A percentile compares a stretch with the other conserved stretches of the same genome.
These are phyloP conservation scores for Moringa oleifera DNA, from an alignment of 345 rosid species.

Conservation along the genomic window DNA sequence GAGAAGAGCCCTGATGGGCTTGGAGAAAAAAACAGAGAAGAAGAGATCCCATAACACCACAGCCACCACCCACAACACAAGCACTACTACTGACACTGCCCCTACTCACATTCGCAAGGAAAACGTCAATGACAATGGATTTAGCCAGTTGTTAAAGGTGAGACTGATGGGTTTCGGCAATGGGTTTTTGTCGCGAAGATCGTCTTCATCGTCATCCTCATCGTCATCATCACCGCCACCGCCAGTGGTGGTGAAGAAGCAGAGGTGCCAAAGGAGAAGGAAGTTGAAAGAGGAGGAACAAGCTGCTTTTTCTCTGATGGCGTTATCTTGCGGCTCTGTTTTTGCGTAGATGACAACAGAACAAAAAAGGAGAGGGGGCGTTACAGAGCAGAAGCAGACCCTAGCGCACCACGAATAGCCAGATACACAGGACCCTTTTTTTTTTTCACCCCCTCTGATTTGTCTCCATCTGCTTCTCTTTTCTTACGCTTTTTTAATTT, in stretches of 20 bases:
- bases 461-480: too few relatives aligned
- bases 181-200: slow-evolving; percentile 28
- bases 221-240: slow-evolving; percentile 1
- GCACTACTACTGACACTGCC: not conserved
- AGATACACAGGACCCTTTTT: too few relatives aligned
- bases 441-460: too few relatives aligned
- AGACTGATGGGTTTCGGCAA: slow-evolving; percentile 31
- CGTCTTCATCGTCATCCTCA: slow-evolving; percentile 11
- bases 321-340: slow-evolving; percentile 63
- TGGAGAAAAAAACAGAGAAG: slow-evolving; percentile 22
- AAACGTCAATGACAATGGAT: slow-evolving; percentile 10
- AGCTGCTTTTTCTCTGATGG: slow-evolving; percentile 76
- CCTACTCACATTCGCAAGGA: not conserved
- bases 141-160: slow-evolving; percentile 29
- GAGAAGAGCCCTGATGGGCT: slow-evolving; percentile 29
- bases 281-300: slow-evolving; percentile 65
- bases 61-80: not conserved
- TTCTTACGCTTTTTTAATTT: too few relatives aligned
- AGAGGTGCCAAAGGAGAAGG: slow-evolving; percentile 57
- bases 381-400: too few relatives aligned
- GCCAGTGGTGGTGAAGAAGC: slow-evolving; percentile 43
- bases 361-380: not conserved
- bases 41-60: slow-evolving; percentile 11
- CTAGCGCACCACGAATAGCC: not conserved
- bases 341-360: slow-evolving; percentile 24